phyloP scores from a whole-genome alignment of 192 early-diverging fungal genomes.

The Backusella tuberculispora region DNA sequence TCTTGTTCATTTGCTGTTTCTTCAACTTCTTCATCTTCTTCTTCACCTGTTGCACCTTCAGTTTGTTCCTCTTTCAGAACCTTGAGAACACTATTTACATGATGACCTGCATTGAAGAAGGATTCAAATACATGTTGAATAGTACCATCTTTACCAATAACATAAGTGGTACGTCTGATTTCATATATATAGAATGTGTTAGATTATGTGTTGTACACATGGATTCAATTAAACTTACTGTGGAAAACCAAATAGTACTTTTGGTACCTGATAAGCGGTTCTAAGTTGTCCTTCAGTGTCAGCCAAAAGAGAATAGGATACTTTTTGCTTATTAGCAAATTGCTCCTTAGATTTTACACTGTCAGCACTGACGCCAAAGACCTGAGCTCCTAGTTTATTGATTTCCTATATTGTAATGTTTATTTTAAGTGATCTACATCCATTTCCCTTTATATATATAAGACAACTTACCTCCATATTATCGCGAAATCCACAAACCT shows the following conservation, averaged over 20 bases:
- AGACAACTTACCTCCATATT: conserved; percentile 31
- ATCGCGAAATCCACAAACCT: conserved; percentile 49
- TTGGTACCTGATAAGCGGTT: conserved; percentile 39
- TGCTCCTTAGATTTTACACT: conserved; percentile 36
- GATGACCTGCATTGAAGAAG: conserved; percentile 32
- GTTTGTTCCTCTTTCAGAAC: conserved; percentile 24
- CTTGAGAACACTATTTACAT: conserved; percentile 39
- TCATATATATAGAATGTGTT: not conserved
- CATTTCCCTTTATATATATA: not conserved
- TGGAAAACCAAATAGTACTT: conserved; percentile 25
- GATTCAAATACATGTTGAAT: conserved; percentile 46
- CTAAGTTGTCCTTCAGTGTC: conserved; percentile 37
- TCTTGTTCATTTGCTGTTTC: not conserved
- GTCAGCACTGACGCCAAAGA: conserved; percentile 45
- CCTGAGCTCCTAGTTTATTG: conserved; percentile 37
- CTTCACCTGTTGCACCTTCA: not conserved
- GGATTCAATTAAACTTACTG: conserved; percentile 9
- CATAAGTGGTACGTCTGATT: conserved; percentile 41
- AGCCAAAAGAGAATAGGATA: conserved; percentile 42
- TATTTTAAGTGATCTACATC: not conserved
- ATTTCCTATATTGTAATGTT: conserved; percentile 18
- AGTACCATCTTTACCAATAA: conserved; percentile 43
- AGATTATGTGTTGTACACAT: not conserved
- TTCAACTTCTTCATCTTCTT: not conserved
- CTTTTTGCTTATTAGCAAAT: conserved; percentile 28